phyloP scores from a whole-genome alignment of 2,329 filamentous ascomycete species.

The Grosmannia serpens region DNA sequence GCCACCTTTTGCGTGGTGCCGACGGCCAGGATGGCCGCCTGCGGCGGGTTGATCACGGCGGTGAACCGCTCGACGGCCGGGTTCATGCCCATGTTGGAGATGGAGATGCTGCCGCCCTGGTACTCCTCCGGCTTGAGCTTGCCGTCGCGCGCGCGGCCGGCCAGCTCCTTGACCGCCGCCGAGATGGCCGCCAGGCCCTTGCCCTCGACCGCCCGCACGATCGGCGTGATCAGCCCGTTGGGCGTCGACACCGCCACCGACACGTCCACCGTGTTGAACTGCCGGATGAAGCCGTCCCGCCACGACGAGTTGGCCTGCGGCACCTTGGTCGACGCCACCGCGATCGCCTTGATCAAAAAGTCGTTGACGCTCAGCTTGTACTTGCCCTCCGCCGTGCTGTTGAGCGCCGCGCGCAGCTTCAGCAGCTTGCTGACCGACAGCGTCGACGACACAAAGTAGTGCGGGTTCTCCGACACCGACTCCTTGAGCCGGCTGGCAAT shows the following conservation, averaged over 20 bases:
- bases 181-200: slow-evolving; percentile 87
- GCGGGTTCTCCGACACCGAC: slow-evolving; percentile 87
- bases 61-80: slow-evolving; percentile 91
- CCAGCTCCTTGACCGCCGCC: slow-evolving; percentile 83
- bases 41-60: slow-evolving; percentile 96
- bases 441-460: slow-evolving; percentile 90
- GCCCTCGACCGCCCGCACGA: slow-evolving; percentile 79
- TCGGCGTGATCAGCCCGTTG: slow-evolving; percentile 89
- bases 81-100: slow-evolving; percentile 99
- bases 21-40: slow-evolving; percentile 88
- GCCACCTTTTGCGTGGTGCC: slow-evolving; percentile 95
- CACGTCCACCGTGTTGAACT: slow-evolving; percentile 88
- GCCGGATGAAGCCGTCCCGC: slow-evolving; percentile 80
- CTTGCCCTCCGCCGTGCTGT: slow-evolving; percentile 75
- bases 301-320: slow-evolving; percentile 94
- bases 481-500: slow-evolving; percentile 85
- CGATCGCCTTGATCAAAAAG: slow-evolving; percentile 95
- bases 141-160: slow-evolving; percentile 88
- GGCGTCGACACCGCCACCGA: slow-evolving; percentile 93
- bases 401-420: slow-evolving; percentile 90
- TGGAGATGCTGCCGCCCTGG: slow-evolving; percentile 97
- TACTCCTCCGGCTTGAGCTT: slow-evolving; percentile 99
- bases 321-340: slow-evolving; percentile 80
- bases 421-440: slow-evolving; percentile 91
- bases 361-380: slow-evolving; percentile 99